These are phyloP conservation scores for Cyberlindnera samutprakarnensis DNA, from an alignment of 805 yeast genomes.

Conservation along the genomic window DNA sequence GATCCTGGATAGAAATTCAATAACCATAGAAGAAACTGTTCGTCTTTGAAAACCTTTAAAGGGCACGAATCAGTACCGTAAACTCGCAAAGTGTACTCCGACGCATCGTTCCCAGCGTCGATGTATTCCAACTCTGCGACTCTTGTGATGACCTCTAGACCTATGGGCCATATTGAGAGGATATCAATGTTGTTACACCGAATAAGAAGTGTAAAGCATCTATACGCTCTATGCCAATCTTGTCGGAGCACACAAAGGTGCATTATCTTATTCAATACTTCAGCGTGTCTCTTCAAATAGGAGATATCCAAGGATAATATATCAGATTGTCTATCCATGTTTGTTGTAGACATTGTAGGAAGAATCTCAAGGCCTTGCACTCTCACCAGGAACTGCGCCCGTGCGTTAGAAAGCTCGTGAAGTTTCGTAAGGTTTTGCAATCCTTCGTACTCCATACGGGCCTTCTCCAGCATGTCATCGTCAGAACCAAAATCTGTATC, in stretches of 20 bases:
- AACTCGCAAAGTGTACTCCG: slow-evolving; percentile 10
- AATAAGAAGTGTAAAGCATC: slow-evolving; percentile 41
- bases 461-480: too few relatives aligned
- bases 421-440: too few relatives aligned
- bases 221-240: slow-evolving; percentile 52
- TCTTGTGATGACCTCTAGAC: slow-evolving; percentile 41
- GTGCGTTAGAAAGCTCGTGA: too few relatives aligned
- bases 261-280: slow-evolving; percentile 20
- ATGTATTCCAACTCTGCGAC: slow-evolving; percentile 10
- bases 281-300: slow-evolving; percentile 7
- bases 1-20: slow-evolving; percentile 5
- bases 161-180: slow-evolving; percentile 56
- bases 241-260: slow-evolving; percentile 39
- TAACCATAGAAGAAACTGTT: slow-evolving; percentile 20
- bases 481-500: too few relatives aligned
- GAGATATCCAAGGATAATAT: slow-evolving; percentile 1
- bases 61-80: neutral
- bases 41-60: slow-evolving; percentile 12
- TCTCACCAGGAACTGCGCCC: neutral
- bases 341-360: slow-evolving; percentile 4
- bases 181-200: slow-evolving; percentile 45
- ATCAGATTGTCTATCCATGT: neutral
- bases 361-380: slow-evolving; percentile 11
- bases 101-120: too few relatives aligned
- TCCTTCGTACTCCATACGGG: too few relatives aligned